Conservation (phyloP, 495 filamentous ascomycete species). For the Corynascus novoguineensis region DNA sequence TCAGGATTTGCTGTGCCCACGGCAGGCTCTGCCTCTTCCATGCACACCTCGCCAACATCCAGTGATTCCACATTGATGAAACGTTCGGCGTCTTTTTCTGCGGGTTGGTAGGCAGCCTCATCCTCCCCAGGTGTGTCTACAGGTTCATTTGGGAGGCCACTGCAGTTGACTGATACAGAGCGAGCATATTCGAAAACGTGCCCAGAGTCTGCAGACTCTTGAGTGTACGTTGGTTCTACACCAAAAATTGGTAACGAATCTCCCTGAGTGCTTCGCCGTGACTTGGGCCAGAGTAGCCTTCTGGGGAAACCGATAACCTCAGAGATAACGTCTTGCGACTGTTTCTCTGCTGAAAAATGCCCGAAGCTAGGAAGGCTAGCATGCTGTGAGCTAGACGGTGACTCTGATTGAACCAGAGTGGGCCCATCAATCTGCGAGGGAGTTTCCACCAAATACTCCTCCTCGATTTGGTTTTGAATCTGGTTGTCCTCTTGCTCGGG, state of each 20-base stretch:
- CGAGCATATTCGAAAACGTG: not conserved
- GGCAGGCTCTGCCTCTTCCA: not conserved
- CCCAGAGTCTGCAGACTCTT: not conserved
- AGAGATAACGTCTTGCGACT: constrained; percentile 11
- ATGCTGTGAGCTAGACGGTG: not conserved
- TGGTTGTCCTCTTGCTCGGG: not conserved
- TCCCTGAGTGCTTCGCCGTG: not conserved
- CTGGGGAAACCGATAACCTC: constrained; percentile 8
- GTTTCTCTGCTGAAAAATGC: constrained; percentile 19
- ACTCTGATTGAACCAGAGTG: constrained; percentile 11
- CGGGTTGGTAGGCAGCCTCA: not conserved
- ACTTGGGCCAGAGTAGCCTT: constrained; percentile 27
- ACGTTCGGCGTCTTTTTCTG: not conserved
- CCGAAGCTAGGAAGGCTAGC: constrained; percentile 13
- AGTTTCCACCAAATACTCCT: not conserved
- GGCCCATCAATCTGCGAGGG: constrained; percentile 21
- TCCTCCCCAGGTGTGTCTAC: too few species aligned
- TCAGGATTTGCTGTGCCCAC: not conserved
- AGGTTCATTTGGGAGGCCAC: not conserved
- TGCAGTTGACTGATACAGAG: not conserved
- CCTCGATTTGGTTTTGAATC: not conserved
- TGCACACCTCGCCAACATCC: not conserved
- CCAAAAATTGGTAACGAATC: not conserved
- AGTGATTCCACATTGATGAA: not conserved
- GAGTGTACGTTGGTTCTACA: not conserved